Evolutionary conservation across 495 filamentous ascomycete species (phyloP).

Genomic region (Penicillium coprophilum): DNA sequence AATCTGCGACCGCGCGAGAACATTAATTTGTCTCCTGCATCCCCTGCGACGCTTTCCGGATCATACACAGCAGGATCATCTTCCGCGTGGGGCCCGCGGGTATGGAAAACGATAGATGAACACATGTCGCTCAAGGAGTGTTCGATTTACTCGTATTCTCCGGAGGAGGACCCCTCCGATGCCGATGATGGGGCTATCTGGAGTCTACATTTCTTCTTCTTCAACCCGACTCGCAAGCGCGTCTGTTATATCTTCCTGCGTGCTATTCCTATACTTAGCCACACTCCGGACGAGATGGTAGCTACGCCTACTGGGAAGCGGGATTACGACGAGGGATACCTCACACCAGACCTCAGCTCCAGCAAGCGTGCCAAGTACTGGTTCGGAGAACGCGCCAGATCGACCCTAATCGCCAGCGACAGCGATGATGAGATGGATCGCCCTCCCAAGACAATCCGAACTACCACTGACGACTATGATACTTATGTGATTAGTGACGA

Average conservation of each 20-base stretch:
- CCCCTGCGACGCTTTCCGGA: slow-evolving; percentile 44
- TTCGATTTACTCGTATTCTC: slow-evolving; percentile 79
- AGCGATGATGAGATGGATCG: slow-evolving; percentile 52
- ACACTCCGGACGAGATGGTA: slow-evolving; percentile 51
- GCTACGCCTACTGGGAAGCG: slow-evolving; percentile 47
- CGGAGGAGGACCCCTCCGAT: slow-evolving; percentile 80
- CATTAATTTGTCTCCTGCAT: slow-evolving; percentile 45
- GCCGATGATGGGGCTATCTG: slow-evolving; percentile 91
- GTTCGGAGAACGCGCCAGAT: slow-evolving; percentile 64
- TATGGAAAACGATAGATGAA: slow-evolving; percentile 88
- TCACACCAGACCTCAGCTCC: slow-evolving; percentile 54
- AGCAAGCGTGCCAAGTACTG: slow-evolving; percentile 80
- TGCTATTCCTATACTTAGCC: slow-evolving; percentile 78
- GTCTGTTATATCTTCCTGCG: slow-evolving; percentile 92
- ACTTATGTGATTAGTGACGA: slow-evolving; percentile 47
- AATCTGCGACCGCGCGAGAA: slow-evolving; percentile 70
- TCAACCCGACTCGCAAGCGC: slow-evolving; percentile 89
- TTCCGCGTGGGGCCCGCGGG: slow-evolving; percentile 71
- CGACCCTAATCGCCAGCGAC: slow-evolving; percentile 33
- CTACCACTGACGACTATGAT: slow-evolving; percentile 41
- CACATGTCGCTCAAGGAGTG: slow-evolving; percentile 89
- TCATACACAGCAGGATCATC: slow-evolving; percentile 42
- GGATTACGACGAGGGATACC: slow-evolving; percentile 48
- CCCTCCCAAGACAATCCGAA: slow-evolving; percentile 13
- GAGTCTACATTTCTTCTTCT: slow-evolving; percentile 96